Percentiles rank a stretch among this genome's conserved stretches.
Conservation (phyloP, 176 grass and related monocot genomes). For the Carex kokanica region DNA sequence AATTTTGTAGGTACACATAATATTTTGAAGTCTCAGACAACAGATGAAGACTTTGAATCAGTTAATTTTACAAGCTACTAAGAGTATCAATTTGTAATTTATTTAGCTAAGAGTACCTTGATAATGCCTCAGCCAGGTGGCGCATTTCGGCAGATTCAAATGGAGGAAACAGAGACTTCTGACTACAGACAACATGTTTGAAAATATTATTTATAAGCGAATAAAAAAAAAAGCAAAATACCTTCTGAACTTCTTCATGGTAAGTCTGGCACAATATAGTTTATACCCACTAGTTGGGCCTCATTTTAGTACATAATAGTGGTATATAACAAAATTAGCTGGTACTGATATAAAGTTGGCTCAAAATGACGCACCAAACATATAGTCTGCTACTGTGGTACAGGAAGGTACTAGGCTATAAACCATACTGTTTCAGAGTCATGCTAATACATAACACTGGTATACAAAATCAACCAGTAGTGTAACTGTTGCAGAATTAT, state of each 20-base stretch:
- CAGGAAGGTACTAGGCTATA: neutral
- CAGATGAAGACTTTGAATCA: neutral
- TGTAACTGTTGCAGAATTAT: too few species aligned
- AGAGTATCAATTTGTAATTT: conserved; percentile 1
- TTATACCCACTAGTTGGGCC: neutral
- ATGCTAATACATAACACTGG: neutral
- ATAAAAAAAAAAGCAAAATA: neutral
- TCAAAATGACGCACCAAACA: neutral
- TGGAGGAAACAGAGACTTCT: conserved; percentile 69
- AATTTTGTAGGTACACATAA: neutral
- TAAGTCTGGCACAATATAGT: neutral
- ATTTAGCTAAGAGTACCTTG: conserved; percentile 39
- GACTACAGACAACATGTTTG: conserved; percentile 34
- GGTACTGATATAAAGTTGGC: neutral
- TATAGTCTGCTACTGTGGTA: neutral
- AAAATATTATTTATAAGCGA: neutral
- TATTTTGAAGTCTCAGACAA: neutral
- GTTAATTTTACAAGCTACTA: conserved; percentile 2
- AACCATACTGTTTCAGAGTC: neutral
- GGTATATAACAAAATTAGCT: too few species aligned
- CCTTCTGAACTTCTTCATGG: neutral
- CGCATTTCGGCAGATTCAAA: conserved; percentile 90
- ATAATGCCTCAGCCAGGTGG: conserved; percentile 72
- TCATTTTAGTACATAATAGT: neutral
- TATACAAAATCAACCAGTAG: neutral